These are phyloP conservation scores for Maudiozyma saulgeensis DNA, from an alignment of 805 yeast species.

Conservation along the genomic window DNA sequence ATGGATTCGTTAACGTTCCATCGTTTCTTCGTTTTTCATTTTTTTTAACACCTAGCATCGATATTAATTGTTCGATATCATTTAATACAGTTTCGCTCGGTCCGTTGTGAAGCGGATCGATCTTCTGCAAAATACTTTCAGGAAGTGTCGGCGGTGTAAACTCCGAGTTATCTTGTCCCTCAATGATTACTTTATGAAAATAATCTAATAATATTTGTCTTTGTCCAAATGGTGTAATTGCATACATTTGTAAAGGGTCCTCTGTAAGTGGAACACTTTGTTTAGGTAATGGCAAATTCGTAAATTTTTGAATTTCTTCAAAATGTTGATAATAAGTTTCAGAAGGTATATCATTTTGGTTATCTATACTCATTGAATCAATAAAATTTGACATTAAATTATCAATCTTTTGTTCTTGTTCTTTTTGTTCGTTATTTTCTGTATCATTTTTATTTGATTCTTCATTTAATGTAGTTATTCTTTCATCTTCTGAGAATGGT, in stretches of 20 bases:
- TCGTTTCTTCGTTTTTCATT: not conserved
- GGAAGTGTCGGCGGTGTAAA: conserved; percentile 25
- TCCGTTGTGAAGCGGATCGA: conserved; percentile 1
- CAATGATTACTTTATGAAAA: conserved; percentile 15
- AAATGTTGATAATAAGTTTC: conserved; percentile 18
- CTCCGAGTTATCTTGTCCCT: conserved; percentile 7
- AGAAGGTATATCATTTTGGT: conserved; percentile 7
- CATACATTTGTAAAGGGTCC: conserved; percentile 23
- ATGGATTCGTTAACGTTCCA: conserved; percentile 3
- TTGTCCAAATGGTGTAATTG: conserved; percentile 25
- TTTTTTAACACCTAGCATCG: conserved; percentile 15
- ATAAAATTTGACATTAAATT: conserved; percentile 37
- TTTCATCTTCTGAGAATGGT: conserved; percentile 71
- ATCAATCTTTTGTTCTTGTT: conserved; percentile 30
- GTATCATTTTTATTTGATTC: conserved; percentile 24
- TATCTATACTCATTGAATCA: conserved; percentile 36
- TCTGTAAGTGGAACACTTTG: conserved; percentile 6
- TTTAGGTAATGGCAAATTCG: conserved; percentile 19
- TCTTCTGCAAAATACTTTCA: conserved; percentile 11
- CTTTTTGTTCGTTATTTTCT: conserved; percentile 14
- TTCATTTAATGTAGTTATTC: conserved; percentile 44
- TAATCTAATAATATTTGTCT: conserved; percentile 20
- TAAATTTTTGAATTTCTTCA: conserved; percentile 6
- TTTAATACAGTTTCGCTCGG: not conserved
- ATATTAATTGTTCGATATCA: conserved; percentile 6